Evolutionary conservation across 805 yeast species (phyloP).

Genomic region (Saccharomycopsis sp.): DNA sequence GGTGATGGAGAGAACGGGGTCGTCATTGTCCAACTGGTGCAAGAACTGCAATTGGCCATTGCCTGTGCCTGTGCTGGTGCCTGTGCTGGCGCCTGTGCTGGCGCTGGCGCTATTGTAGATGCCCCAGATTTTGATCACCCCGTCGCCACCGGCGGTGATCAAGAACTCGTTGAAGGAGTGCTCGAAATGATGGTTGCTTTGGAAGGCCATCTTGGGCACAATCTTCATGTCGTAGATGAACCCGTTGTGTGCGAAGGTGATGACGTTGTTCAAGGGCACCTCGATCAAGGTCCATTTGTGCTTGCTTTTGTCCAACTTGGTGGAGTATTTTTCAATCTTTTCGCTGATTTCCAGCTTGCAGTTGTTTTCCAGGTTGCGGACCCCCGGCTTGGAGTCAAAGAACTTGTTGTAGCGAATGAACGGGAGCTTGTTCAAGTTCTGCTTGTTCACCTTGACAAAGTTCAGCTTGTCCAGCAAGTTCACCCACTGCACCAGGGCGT

Average conservation of each 20-base stretch:
- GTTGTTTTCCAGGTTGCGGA: constrained; percentile 46
- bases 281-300: constrained; percentile 40
- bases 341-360: constrained; percentile 20
- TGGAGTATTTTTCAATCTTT: constrained; percentile 17
- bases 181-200: constrained; percentile 5
- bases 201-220: constrained; percentile 20
- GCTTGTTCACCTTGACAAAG: constrained; percentile 22
- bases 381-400: constrained; percentile 77
- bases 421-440: constrained; percentile 37
- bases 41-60: constrained; percentile 25
- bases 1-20: constrained; percentile 63
- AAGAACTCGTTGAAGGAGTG: constrained; percentile 31
- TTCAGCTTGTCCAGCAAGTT: constrained; percentile 26
- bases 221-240: constrained; percentile 54
- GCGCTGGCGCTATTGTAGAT: constrained; percentile 25
- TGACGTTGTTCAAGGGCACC: constrained; percentile 54
- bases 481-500: constrained; percentile 78
- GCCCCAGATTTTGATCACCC: constrained; percentile 75
- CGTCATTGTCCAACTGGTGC: constrained; percentile 49
- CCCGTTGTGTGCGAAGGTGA: constrained; percentile 85
- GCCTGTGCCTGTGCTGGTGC: constrained; percentile 6
- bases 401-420: constrained; percentile 70
- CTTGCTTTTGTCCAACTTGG: constrained; percentile 9
- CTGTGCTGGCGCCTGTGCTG: constrained; percentile 15
- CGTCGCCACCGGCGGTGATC: constrained; percentile 86